phyloP scores from a whole-genome alignment of 306 rosid genomes.

The Carpinus viminea region DNA sequence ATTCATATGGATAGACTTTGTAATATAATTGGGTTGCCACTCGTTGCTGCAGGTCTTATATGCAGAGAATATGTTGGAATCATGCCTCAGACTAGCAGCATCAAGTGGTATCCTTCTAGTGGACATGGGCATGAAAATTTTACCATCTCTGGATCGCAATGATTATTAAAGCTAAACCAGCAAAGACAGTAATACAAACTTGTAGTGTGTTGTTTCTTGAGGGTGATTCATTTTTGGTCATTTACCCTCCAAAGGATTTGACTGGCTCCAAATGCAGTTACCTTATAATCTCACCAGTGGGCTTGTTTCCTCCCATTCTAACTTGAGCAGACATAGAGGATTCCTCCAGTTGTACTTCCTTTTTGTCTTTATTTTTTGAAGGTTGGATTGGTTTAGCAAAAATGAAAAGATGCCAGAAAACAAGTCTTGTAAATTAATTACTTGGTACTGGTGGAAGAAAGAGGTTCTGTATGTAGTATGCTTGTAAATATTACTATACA shows the following conservation, averaged over 20 bases:
- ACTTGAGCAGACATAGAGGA: not conserved
- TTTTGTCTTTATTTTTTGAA: not conserved
- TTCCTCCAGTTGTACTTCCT: not conserved
- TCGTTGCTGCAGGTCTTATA: not conserved
- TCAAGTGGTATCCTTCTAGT: not conserved
- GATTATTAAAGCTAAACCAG: not conserved
- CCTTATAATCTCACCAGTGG: not conserved
- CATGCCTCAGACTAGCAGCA: not conserved
- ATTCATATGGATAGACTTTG: not conserved
- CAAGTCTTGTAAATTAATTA: not conserved
- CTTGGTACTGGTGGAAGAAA: not conserved
- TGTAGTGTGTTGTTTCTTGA: not conserved
- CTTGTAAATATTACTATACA: not conserved
- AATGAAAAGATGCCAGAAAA: not conserved
- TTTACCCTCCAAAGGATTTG: not conserved
- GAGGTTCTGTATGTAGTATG: not conserved
- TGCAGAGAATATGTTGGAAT: not conserved
- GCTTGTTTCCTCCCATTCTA: not conserved
- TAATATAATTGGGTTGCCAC: not conserved
- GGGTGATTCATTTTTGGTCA: not conserved
- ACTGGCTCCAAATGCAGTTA: no score
- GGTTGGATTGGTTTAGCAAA: not conserved
- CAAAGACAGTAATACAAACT: not conserved
- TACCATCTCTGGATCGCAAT: not conserved
- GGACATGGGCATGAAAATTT: not conserved